Base-by-base conservation (phyloP, 2,329 filamentous ascomycete genomes). In the Pseudogymnoascus sp. region DNA sequence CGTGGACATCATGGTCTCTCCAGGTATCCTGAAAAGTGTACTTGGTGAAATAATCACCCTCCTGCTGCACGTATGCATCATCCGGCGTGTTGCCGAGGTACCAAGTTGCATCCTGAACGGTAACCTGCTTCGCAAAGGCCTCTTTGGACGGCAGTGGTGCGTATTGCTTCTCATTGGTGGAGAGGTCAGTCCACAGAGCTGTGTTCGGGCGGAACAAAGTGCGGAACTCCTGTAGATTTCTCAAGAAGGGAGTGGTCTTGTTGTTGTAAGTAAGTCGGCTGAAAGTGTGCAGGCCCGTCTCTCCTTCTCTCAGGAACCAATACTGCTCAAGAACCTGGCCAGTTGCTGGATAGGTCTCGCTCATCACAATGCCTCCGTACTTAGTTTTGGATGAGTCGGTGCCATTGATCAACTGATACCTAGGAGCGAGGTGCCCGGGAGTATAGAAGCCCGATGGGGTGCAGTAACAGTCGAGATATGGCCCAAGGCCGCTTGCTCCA, bases 91-190 rank as follows among this genome's bases (percentile, higher is more conserved):
- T 81, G 25, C 81, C 80, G 12, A 87, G 70, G 56, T 83, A 81
- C 82, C 83, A 87, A 0, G 84, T 86, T 4, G 85, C 84, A 71
- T 88, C 85, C 69, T 87, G 84, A 3, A 87, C 84, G 1, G 78
- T 77, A 7, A 81, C 71, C 60, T 80, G 71, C 3, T 75, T 74
- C 0, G 73, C 69, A 12, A 75, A 74, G 1, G 77, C 77, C 1
- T 78, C 75, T 11, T 73, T 73, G 14, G 76, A 75, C 0, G 83
- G 82, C 40, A 79, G 69, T 3, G 84, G 84, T 0, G 82, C 82
- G 62, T 79, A 82, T 60, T 83, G 78, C 10, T 78, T 72, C 18
- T 80, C 77, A 66, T 84, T 84, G 1, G 83, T 84, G n/a, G 80
- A 73, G 1, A 88, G 73, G 70, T 88, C 80, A 1, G 84, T 87